Percentiles rank a stretch among this genome's conserved stretches.
These are phyloP conservation scores for Gracilaria gracilis DNA, from an alignment of 23 red algal species.

Conservation along the genomic window DNA sequence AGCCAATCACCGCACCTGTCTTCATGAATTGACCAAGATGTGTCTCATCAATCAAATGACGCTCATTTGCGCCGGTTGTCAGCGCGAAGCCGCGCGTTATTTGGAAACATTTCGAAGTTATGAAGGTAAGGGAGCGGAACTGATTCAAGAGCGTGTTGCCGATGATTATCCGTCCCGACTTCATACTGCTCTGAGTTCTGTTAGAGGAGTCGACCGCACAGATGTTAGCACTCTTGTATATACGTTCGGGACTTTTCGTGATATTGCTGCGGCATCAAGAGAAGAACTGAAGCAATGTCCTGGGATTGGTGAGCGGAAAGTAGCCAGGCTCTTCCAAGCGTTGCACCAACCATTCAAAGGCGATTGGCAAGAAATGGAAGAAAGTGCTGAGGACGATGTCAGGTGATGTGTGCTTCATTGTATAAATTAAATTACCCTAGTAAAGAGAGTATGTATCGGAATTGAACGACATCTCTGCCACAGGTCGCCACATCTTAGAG, in stretches of 20 bases:
- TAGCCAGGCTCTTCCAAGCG: slow-evolving; percentile 60
- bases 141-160: slow-evolving; percentile 65
- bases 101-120: slow-evolving; percentile 84
- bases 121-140: slow-evolving; percentile 81
- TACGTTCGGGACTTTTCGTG: slow-evolving; percentile 74
- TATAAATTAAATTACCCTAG: not conserved
- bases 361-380: slow-evolving; percentile 49
- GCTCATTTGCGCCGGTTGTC: slow-evolving; percentile 68
- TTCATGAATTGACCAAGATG: slow-evolving; percentile 77
- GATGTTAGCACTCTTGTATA: slow-evolving; percentile 79
- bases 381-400: slow-evolving; percentile 16
- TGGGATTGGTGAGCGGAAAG: slow-evolving; percentile 78
- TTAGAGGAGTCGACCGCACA: slow-evolving; percentile 82
- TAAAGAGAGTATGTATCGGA: too few species aligned
- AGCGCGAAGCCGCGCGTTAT: slow-evolving; percentile 82
- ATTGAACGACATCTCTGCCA: too few species aligned
- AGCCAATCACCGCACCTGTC: slow-evolving; percentile 38
- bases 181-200: slow-evolving; percentile 71
- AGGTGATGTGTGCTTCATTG: not conserved
- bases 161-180: slow-evolving; percentile 63
- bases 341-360: slow-evolving; percentile 70
- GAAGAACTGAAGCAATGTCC: slow-evolving; percentile 66
- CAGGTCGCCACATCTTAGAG: not conserved
- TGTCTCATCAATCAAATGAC: slow-evolving; percentile 76
- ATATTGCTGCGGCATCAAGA: slow-evolving; percentile 43